These are phyloP conservation scores for Linnemannia exigua DNA, from an alignment of 192 early-diverging fungal species.

Conservation along the genomic window DNA sequence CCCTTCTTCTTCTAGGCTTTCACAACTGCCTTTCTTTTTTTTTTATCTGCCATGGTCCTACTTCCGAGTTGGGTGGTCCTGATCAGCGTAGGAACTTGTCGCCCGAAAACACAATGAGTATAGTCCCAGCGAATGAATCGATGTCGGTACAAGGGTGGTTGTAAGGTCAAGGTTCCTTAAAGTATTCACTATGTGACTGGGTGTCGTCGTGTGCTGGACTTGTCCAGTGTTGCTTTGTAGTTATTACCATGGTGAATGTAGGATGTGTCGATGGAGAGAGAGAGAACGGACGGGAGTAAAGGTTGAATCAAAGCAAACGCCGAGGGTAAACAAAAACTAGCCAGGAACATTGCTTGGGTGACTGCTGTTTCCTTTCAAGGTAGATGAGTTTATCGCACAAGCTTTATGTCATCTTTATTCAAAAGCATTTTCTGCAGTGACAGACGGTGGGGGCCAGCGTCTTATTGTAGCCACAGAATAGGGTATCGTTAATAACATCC, in stretches of 20 bases:
- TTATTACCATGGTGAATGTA: conserved; percentile 14
- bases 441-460: too few species aligned
- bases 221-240: not conserved
- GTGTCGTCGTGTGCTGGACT: not conserved
- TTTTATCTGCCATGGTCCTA: too few species aligned
- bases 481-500: too few species aligned
- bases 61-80: too few species aligned
- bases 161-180: not conserved
- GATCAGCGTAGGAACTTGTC: too few species aligned
- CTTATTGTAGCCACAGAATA: too few species aligned
- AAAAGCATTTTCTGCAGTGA: too few species aligned
- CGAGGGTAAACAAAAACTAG: not conserved
- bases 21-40: too few species aligned
- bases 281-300: conserved; percentile 6
- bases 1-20: too few species aligned
- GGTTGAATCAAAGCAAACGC: conserved; percentile 5
- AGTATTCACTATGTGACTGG: not conserved
- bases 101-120: too few species aligned
- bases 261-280: not conserved
- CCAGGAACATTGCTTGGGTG: not conserved
- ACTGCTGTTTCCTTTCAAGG: not conserved
- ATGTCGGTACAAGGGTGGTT: too few species aligned
- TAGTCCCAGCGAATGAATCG: too few species aligned
- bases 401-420: not conserved
- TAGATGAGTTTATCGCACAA: not conserved